These are phyloP conservation scores for Fusarium sp. DNA, from an alignment of 2,329 filamentous ascomycete genomes.

Conservation along the genomic window DNA sequence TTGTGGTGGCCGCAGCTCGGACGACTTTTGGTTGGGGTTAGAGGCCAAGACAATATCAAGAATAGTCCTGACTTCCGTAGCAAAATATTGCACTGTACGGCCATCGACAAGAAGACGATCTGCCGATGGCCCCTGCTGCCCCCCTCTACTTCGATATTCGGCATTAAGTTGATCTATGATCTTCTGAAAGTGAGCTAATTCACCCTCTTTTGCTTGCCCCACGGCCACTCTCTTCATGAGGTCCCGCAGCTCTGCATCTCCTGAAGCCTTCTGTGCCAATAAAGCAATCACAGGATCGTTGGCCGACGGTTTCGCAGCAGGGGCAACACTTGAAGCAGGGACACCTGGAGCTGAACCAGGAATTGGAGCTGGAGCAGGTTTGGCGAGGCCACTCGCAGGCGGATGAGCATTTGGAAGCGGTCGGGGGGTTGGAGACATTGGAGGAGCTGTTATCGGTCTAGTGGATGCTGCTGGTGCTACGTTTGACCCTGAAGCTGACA, in stretches of 20 bases:
- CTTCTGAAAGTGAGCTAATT: slow-evolving; percentile 78
- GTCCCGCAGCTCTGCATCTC: slow-evolving; percentile 75
- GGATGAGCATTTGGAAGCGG: slow-evolving; percentile 27
- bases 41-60: slow-evolving; percentile 66
- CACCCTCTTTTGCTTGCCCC: slow-evolving; percentile 73
- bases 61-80: slow-evolving; percentile 65
- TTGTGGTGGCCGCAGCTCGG: slow-evolving; percentile 60
- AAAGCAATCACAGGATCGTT: slow-evolving; percentile 82
- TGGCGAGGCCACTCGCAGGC: slow-evolving; percentile 22
- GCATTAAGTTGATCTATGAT: slow-evolving; percentile 81
- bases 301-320: slow-evolving; percentile 40
- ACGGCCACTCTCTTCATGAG: slow-evolving; percentile 86
- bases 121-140: slow-evolving; percentile 61
- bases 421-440: slow-evolving; percentile 39
- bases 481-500: slow-evolving; percentile 37
- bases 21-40: slow-evolving; percentile 64
- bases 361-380: slow-evolving; percentile 22
- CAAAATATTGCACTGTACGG: slow-evolving; percentile 66
- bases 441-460: slow-evolving; percentile 30
- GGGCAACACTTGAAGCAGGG: slow-evolving; percentile 12
- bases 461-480: slow-evolving; percentile 36
- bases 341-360: slow-evolving; percentile 21
- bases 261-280: slow-evolving; percentile 77
- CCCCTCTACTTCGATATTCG: slow-evolving; percentile 62
- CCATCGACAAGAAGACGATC: slow-evolving; percentile 64